A percentile compares a stretch with the other conserved stretches of the same genome.
Evolutionary conservation across 257 asterid species (phyloP).

Genomic region (Petunia axillaris): DNA sequence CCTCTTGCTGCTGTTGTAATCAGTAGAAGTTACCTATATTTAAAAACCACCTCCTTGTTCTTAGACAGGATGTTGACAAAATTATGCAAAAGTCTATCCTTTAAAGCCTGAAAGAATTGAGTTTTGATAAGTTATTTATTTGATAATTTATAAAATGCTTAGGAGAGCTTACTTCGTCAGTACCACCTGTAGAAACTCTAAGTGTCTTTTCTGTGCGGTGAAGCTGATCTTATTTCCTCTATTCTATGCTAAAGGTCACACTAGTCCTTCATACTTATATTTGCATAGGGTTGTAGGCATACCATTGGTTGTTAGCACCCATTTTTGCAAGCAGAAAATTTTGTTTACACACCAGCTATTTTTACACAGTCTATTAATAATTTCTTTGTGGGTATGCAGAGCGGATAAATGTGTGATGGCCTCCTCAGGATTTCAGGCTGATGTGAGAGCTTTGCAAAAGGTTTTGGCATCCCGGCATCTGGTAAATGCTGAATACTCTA

Average conservation of each 20-base stretch:
- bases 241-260: not conserved
- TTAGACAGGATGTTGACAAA: not conserved
- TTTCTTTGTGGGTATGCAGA: conserved; percentile 39
- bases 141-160: not conserved
- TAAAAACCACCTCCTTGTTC: not conserved
- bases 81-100: not conserved
- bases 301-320: not conserved
- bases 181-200: not conserved
- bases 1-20: not conserved
- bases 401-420: conserved; percentile 88
- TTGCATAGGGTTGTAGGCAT: not conserved
- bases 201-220: not conserved
- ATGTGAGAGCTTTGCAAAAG: conserved; percentile 91
- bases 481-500: conserved; percentile 32
- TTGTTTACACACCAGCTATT: not conserved
- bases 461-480: conserved; percentile 45
- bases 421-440: conserved; percentile 97
- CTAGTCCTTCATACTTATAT: not conserved
- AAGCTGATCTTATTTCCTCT: not conserved
- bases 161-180: not conserved
- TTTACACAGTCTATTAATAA: not conserved
- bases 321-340: not conserved
- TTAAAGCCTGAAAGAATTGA: not conserved
- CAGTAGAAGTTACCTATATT: not conserved
- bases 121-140: not conserved